Conservation (phyloP, 352 stramenopile genomes). For the Elongisporangium undulatum region DNA sequence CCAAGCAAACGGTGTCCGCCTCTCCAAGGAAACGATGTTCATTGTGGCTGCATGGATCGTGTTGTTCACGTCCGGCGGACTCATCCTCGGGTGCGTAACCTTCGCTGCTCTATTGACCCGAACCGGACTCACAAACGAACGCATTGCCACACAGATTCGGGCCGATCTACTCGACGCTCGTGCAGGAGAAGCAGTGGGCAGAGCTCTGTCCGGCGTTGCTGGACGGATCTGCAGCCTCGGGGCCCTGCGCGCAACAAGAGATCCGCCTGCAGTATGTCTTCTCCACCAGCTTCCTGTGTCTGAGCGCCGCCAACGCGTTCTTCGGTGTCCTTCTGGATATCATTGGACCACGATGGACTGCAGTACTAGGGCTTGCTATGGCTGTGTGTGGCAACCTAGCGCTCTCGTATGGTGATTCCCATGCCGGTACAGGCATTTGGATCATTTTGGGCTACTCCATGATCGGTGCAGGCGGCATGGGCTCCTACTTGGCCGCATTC, state of each 20-base stretch:
- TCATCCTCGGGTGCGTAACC: conserved; percentile 49
- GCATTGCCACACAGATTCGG: conserved; percentile 37
- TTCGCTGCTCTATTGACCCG: background rate
- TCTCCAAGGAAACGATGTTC: conserved; percentile 68
- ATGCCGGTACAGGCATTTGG: conserved; percentile 30
- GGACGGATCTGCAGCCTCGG: background rate
- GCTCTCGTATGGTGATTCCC: conserved; percentile 52
- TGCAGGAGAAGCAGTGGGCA: conserved; percentile 62
- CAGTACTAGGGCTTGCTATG: conserved; percentile 45
- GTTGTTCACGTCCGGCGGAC: conserved; percentile 54
- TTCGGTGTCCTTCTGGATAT: conserved; percentile 76
- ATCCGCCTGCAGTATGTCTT: conserved; percentile 76
- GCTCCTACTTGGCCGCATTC: conserved; percentile 71
- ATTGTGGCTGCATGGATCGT: conserved; percentile 51
- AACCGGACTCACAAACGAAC: background rate
- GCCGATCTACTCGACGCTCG: conserved; percentile 64
- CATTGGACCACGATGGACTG: conserved; percentile 50
- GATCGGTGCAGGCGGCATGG: conserved; percentile 64
- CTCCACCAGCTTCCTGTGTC: conserved; percentile 70
- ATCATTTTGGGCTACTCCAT: conserved; percentile 72
- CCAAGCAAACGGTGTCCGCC: conserved; percentile 4
- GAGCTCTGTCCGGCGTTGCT: conserved; percentile 35
- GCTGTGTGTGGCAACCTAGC: conserved; percentile 52
- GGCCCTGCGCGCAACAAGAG: conserved; percentile 55
- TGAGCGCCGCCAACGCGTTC: conserved; percentile 75